Percentiles rank a stretch among this genome's conserved stretches.
phyloP scores from a whole-genome alignment of 257 asterid genomes.

The Solanum dulcamara region DNA sequence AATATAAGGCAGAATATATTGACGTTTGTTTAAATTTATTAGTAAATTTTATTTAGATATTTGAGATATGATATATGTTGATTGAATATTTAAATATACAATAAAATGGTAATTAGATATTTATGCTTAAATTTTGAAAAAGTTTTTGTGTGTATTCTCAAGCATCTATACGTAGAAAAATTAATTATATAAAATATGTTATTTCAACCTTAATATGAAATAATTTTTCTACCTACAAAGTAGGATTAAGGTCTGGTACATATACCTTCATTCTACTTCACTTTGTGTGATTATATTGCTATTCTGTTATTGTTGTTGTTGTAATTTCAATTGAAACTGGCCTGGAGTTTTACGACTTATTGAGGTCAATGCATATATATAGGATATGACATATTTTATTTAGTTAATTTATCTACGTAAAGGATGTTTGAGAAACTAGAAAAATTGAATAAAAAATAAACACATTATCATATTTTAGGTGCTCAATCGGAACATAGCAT shows the following conservation, averaged over 20 bases:
- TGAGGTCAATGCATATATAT: background rate
- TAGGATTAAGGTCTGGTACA: background rate
- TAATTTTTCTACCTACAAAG: too few relatives aligned
- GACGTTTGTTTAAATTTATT: too few relatives aligned
- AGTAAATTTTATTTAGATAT: background rate
- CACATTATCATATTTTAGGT: too few relatives aligned
- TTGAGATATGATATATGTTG: background rate
- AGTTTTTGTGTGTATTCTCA: background rate
- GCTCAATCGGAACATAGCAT: too few relatives aligned
- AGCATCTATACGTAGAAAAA: too few relatives aligned
- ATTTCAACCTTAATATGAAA: too few relatives aligned
- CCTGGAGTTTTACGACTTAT: background rate
- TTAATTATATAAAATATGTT: too few relatives aligned
- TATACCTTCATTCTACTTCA: background rate
- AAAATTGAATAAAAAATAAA: too few relatives aligned
- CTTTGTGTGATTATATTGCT: background rate
- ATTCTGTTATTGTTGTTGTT: background rate
- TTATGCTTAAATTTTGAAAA: background rate
- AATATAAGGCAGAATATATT: too few relatives aligned
- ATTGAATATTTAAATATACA: background rate
- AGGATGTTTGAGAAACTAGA: too few relatives aligned
- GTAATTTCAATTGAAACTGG: background rate
- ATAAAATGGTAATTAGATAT: background rate
- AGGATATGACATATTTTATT: background rate
- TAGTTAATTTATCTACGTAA: too few relatives aligned